These are phyloP conservation scores for Phaeotremella skinneri DNA, from an alignment of 768 basidiomycete species.

Conservation along the genomic window DNA sequence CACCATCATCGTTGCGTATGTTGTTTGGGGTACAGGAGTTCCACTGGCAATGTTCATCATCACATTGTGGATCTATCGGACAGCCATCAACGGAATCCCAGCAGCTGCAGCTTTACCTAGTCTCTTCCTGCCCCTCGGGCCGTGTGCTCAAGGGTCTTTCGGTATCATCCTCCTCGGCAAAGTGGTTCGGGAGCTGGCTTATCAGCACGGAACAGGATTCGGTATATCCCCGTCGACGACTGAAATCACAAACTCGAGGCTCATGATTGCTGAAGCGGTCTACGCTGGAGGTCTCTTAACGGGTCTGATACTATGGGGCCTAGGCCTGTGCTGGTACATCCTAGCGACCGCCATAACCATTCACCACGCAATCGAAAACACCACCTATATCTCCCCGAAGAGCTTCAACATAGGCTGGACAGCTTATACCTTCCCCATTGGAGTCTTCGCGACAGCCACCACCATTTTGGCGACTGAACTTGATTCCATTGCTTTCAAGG, in stretches of 20 bases:
- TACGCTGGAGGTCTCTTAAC: slow-evolving; percentile 36
- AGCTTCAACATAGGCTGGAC: slow-evolving; percentile 34
- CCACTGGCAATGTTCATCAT: slow-evolving; percentile 66
- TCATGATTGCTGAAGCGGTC: slow-evolving; percentile 27
- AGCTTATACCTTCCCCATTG: slow-evolving; percentile 50
- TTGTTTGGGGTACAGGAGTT: slow-evolving; percentile 58
- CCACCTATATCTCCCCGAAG: slow-evolving; percentile 17
- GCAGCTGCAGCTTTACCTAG: slow-evolving; percentile 37
- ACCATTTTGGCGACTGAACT: slow-evolving; percentile 41
- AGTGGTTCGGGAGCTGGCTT: slow-evolving; percentile 29
- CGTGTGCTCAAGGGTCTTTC: slow-evolving; percentile 63
- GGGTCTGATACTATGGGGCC: slow-evolving; percentile 48
- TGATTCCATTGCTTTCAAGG: slow-evolving; percentile 40
- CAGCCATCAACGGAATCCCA: slow-evolving; percentile 54
- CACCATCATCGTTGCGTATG: slow-evolving; percentile 60
- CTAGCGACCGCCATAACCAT: slow-evolving; percentile 36
- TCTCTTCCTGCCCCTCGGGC: slow-evolving; percentile 71
- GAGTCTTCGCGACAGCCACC: slow-evolving; percentile 41
- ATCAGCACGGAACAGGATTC: slow-evolving; percentile 14
- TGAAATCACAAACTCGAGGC: not conserved
- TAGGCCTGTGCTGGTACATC: slow-evolving; percentile 46
- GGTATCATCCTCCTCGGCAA: slow-evolving; percentile 43
- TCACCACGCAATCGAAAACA: slow-evolving; percentile 22
- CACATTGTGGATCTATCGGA: slow-evolving; percentile 62
- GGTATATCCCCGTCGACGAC: slow-evolving; percentile 4